Base-by-base conservation (phyloP, 1,139 yeast genomes). In the Hemisphaericaspora xylanilytica region DNA sequence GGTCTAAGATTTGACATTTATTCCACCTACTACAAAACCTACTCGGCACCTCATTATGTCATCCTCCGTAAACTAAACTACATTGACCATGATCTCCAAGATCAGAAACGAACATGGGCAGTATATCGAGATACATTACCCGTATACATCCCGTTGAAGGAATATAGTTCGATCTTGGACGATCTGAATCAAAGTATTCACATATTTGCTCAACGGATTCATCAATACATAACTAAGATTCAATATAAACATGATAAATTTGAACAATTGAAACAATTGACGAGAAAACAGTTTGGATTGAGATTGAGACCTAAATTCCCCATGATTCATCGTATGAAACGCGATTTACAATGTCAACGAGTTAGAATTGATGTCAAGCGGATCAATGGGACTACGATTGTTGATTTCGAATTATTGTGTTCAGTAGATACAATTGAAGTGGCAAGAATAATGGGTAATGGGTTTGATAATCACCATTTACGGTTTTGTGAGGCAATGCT, bases 1-100 rank as follows among this genome's bases (percentile, higher is more conserved):
- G 76, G 76, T 0, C 34, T 70, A 12, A 49, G 76, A 12, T 69
- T 70, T 43, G 76, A 70, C 39, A 47, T 56, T 3, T 59, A 52
- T 44, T 55, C 67, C 4, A 51, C 52, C 11, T 16, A 31, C 41
- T 8, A 39, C 50, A 3, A 35, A 5, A 44, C 39, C 20, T 69
- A 56, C 44, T 28, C 51, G 9, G 49, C 53, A 9, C 73, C 75
- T 3, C 71, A 68, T 48, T 70, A 70, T 48, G 63, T 63, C 10
- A 69, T 70, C 3, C 51, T 70, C 13, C 50, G 60, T 21, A 57
- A 53, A 38, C 46, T 41, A 11, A 37, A 32, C 5, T 30, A 36
- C 10, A 30, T 35, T 2, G 46, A 45, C 26, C 50, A 59, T 36
- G 40, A 40, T 3, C 37, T 34, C 3, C 43, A 37, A 6, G 12